Base-by-base conservation (phyloP, 129 eudicot genomes). In the Arctium lappa region DNA sequence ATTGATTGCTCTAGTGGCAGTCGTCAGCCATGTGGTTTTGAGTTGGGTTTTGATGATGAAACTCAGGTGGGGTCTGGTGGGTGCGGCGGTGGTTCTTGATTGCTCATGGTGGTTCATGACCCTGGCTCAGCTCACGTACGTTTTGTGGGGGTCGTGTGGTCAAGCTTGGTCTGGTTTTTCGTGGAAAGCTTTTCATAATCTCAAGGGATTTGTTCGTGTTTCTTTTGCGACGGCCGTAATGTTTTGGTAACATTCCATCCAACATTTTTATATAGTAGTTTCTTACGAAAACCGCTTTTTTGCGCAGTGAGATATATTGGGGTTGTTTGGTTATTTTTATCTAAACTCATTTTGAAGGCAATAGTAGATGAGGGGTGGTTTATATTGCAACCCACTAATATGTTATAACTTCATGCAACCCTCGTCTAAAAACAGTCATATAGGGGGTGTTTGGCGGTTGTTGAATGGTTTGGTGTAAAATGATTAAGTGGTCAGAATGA, bases 101-200 rank as follows among this genome's bases (percentile, higher is more conserved):
- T 76, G 75, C 4, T 87, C 97, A 9, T 90, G 94, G 93, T 94
- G 93, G 98, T 87, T 94, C 88, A 89, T 90, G 4, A 86, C 89
- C 5, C 27, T 85, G 84, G 91, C 86, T 69, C 93, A 87, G 77
- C 15, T 91, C 3, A 9, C 40, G 0, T 90, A 90, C 62, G 82
- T 91, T n/a, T 73, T 92, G 3, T 73, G 86, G 73, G 97, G 97
- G 13, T 72, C 84, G 46, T 92, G 97, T 75, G 91, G 89, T 1
- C 18, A 65, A 44, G 91, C 97, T 8, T 92, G 98, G 97, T 15
- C 83, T 42, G 98, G 98, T 3, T 89, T 89, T 79, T 80, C 97
- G 2, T 76, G 76, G 88, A 76, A 81, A 65, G 97, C 98, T 0
- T 89, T 92, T 81, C 72, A 74, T n/a, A 87, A 89, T 60, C 84